Percentiles rank a stretch among this genome's conserved stretches.
Conservation (phyloP, 441 rosid genomes). For the Metrosideros polymorpha region DNA sequence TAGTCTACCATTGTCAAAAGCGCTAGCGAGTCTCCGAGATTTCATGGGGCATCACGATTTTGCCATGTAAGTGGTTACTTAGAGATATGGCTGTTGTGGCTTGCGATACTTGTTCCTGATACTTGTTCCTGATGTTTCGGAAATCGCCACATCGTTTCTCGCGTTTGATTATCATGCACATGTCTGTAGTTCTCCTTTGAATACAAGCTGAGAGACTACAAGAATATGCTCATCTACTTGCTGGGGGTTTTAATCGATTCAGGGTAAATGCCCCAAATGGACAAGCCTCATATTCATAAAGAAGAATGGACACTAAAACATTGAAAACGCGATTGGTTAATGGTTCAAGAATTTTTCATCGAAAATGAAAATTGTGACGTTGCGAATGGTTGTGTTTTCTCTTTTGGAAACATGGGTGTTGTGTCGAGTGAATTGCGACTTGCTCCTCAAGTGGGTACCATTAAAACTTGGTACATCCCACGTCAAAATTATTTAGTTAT, state of each 20-base stretch:
- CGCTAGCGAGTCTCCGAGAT: background rate
- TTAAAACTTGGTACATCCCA: background rate
- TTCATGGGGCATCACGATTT: background rate
- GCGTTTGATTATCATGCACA: background rate
- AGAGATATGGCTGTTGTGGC: background rate
- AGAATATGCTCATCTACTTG: background rate
- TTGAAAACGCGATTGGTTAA: background rate
- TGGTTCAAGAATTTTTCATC: background rate
- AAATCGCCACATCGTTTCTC: background rate
- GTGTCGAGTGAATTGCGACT: background rate
- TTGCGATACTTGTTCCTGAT: background rate
- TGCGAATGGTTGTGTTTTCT: background rate
- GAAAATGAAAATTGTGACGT: background rate
- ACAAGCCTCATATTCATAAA: no score
- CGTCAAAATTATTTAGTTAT: background rate
- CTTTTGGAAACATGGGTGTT: background rate
- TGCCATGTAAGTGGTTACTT: background rate
- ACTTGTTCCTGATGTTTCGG: background rate
- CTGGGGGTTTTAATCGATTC: no score
- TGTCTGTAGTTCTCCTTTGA: background rate
- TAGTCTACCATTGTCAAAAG: background rate
- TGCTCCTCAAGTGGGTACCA: background rate
- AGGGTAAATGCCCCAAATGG: no score
- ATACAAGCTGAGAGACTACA: background rate
- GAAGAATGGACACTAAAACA: no score